Conservation (phyloP, 768 basidiomycete species). For the Calocybe indica region DNA sequence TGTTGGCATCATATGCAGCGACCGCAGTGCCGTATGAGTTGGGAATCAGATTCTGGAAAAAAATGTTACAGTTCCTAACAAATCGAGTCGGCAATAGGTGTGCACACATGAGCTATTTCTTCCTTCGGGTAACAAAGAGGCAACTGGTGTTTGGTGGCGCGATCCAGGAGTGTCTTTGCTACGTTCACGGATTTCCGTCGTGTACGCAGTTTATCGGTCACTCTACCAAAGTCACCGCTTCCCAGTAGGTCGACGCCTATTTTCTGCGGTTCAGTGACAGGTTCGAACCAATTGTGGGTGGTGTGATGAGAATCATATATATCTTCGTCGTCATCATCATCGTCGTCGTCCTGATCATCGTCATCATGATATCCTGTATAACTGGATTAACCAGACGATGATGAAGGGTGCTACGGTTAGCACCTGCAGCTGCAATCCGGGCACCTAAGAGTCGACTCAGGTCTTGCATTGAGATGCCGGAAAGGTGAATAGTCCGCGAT, state of each 20-base stretch:
- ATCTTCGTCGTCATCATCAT: conserved; percentile 32
- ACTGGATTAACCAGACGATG: background rate
- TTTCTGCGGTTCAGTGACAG: conserved; percentile 52
- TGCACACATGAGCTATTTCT: conserved; percentile 45
- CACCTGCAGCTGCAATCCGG: background rate
- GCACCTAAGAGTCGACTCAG: conserved; percentile 21
- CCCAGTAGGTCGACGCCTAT: conserved; percentile 60
- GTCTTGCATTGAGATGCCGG: conserved; percentile 24
- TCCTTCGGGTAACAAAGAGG: conserved; percentile 32
- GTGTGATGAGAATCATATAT: conserved; percentile 21
- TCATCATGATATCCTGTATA: conserved; percentile 8
- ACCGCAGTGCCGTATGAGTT: conserved; percentile 80
- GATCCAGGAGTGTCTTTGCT: conserved; percentile 40
- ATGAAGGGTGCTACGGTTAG: background rate
- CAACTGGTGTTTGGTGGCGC: conserved; percentile 28
- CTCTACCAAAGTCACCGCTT: conserved; percentile 76
- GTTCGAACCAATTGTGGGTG: conserved; percentile 21
- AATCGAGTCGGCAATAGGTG: background rate
- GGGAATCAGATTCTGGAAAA: conserved; percentile 59
- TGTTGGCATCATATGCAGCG: conserved; percentile 62
- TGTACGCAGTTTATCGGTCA: conserved; percentile 43
- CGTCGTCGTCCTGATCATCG: conserved; percentile 22
- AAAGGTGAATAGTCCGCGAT: conserved; percentile 13
- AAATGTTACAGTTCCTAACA: background rate
- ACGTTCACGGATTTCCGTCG: conserved; percentile 39